Evolutionary conservation across 257 asterid species (phyloP).

Genomic region (Thymus mandschuricus): DNA sequence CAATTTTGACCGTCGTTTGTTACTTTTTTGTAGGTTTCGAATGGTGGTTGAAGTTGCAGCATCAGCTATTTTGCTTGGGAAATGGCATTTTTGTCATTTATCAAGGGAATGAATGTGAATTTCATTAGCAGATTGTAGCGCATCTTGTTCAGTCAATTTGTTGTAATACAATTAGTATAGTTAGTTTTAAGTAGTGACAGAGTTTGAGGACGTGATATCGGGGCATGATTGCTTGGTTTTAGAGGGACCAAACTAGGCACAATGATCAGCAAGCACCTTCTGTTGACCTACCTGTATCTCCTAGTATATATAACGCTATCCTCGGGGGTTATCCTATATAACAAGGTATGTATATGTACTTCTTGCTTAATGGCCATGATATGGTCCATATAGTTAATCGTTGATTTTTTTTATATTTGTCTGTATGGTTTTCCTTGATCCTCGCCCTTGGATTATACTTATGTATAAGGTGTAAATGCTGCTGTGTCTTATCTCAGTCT

Average conservation of each 20-base stretch:
- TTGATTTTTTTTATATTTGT: slow-evolving; percentile 19
- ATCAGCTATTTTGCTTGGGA: slow-evolving; percentile 32
- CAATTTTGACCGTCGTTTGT: slow-evolving; percentile 14
- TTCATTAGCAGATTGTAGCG: slow-evolving; percentile 32
- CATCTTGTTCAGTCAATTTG: slow-evolving; percentile 34
- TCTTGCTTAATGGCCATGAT: not conserved
- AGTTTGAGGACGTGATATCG: slow-evolving; percentile 36
- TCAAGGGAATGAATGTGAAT: slow-evolving; percentile 36
- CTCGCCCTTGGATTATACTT: slow-evolving; percentile 15
- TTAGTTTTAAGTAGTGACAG: slow-evolving; percentile 22
- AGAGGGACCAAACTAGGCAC: slow-evolving; percentile 38
- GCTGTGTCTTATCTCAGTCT: not conserved
- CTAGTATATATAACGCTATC: slow-evolving; percentile 76
- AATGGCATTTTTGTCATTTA: slow-evolving; percentile 26
- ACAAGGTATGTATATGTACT: slow-evolving; percentile 71
- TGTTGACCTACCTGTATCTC: slow-evolving; percentile 83
- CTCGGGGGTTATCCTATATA: slow-evolving; percentile 90
- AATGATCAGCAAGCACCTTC: slow-evolving; percentile 80
- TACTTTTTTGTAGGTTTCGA: slow-evolving; percentile 34
- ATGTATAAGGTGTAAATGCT: not conserved
- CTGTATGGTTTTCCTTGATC: slow-evolving; percentile 16
- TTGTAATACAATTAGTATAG: slow-evolving; percentile 22
- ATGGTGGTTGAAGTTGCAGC: slow-evolving; percentile 29
- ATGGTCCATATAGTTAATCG: not conserved
- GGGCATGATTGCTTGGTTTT: slow-evolving; percentile 39